A percentile compares a stretch with the other conserved stretches of the same genome.
These are phyloP conservation scores for Straminergon stramineum DNA, from an alignment of 225 moss, liverwort and hornwort species.

Conservation along the genomic window DNA sequence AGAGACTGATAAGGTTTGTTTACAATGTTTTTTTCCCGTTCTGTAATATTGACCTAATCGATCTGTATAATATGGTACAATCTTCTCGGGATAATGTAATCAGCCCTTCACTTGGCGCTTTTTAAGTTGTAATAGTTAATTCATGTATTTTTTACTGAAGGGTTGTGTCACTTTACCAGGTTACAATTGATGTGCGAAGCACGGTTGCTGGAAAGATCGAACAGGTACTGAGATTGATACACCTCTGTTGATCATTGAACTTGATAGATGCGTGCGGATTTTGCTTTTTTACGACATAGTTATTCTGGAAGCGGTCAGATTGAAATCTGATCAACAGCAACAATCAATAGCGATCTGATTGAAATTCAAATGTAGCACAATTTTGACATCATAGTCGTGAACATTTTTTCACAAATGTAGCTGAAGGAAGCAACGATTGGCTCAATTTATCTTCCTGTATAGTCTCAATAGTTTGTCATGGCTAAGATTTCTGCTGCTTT, in stretches of 20 bases:
- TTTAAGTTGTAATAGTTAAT: neutral
- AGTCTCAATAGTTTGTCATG: neutral
- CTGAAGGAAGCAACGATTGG: neutral
- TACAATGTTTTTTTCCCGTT: neutral
- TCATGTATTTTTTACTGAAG: neutral
- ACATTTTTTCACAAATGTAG: neutral
- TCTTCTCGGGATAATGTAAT: neutral
- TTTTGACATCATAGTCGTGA: neutral
- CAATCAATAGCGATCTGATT: neutral
- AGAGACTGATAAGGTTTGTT: conserved; percentile 81
- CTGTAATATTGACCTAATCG: neutral
- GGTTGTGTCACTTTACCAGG: conserved; percentile 14
- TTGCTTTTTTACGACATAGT: neutral
- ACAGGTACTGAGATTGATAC: conserved; percentile 19
- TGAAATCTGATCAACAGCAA: too few relatives aligned
- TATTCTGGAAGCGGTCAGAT: neutral
- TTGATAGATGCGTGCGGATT: neutral
- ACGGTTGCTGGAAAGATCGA: conserved; percentile 56
- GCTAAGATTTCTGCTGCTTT: neutral
- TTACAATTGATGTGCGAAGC: conserved; percentile 84
- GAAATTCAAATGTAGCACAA: neutral
- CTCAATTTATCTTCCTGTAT: neutral
- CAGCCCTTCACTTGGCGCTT: neutral
- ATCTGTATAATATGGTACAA: neutral
- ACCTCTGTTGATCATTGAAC: neutral